Conservation (phyloP, 225 moss, liverwort and hornwort species). For the Anthoceros angustus region DNA sequence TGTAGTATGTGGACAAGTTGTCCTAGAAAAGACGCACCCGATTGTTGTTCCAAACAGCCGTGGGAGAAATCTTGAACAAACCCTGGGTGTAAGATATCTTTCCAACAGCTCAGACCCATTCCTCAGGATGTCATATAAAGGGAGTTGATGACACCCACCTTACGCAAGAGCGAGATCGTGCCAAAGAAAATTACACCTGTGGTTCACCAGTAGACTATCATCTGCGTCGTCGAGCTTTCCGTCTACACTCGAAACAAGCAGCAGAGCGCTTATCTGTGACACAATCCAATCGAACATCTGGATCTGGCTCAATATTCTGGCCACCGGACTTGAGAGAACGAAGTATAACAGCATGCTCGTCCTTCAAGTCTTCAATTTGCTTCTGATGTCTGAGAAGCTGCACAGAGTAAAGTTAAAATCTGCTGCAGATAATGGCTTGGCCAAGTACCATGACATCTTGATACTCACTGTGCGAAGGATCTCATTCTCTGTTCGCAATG, state of each 20-base stretch:
- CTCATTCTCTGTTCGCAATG: slow-evolving; percentile 27
- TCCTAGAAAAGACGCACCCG: too few species aligned
- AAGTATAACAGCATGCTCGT: neutral
- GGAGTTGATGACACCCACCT: too few species aligned
- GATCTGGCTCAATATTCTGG: neutral
- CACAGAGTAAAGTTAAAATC: neutral
- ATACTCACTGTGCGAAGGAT: slow-evolving; percentile 25
- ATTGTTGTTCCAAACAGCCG: too few species aligned
- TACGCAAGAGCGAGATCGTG: too few species aligned
- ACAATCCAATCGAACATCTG: neutral
- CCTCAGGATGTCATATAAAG: too few species aligned
- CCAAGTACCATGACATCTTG: neutral
- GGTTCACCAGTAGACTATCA: neutral
- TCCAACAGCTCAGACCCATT: too few species aligned
- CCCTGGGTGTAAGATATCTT: too few species aligned
- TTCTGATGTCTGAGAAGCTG: slow-evolving; percentile 5
- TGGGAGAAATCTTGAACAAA: too few species aligned
- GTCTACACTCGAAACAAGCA: neutral
- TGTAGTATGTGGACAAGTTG: too few species aligned
- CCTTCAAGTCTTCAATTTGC: neutral
- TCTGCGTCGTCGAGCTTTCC: neutral
- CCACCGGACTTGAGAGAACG: neutral
- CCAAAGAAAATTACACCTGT: too few species aligned
- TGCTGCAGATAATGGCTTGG: neutral
- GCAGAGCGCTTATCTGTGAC: neutral